Base-by-base conservation (phyloP, 1,284 basidiomycete genomes). In the Sporisorium graminicola region DNA sequence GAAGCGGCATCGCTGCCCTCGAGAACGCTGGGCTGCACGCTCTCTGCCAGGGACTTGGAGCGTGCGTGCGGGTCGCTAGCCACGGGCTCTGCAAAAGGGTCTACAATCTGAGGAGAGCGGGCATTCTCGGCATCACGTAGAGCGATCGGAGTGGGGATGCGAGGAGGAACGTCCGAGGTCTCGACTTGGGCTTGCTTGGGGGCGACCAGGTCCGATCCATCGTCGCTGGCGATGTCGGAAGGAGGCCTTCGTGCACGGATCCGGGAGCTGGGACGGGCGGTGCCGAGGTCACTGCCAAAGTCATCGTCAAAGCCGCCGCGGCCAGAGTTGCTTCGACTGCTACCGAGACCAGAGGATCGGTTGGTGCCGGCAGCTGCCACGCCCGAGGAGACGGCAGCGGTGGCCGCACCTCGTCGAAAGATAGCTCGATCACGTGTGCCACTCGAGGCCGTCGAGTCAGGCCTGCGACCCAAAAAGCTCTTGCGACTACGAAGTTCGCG, bases 401-500 rank as follows among this genome's bases (percentile, higher is more conserved):
- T 20, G 7, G 73, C 66, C 16, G 67, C 73, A 24, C 66, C 61
- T 31, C 73, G 63, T 24, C 68, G 51, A 47, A 54, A 62, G 13
- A 26, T 2, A 12, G 56, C 55, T 22, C 65, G 71, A 52, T 63
- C 62, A 16, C 52, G 47, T 1, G 56, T 51, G 6, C 55, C 37
- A 22, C 14, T 58, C 27, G 65, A 56, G 14, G 42, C 22, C 6
- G 26, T 51, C 12, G 72, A 65, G 16, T 64, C 60, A 7, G 59
- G 58, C 24, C 64, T 40, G n/a, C 51, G 52, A 5, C 47, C 49
- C n/a, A 67, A 22, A 13, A 40, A 55, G 68, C 74, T 76, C 58
- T 68, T 72, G 27, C 75, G 75, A 46, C 63, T 74, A 20, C 75
- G 70, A 16, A 77, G 71, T 46, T 77, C 75, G 12, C 62, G 67